Evolutionary conservation across 2,329 filamentous ascomycete species (phyloP).

Genomic region (Lithohypha guttulata): DNA sequence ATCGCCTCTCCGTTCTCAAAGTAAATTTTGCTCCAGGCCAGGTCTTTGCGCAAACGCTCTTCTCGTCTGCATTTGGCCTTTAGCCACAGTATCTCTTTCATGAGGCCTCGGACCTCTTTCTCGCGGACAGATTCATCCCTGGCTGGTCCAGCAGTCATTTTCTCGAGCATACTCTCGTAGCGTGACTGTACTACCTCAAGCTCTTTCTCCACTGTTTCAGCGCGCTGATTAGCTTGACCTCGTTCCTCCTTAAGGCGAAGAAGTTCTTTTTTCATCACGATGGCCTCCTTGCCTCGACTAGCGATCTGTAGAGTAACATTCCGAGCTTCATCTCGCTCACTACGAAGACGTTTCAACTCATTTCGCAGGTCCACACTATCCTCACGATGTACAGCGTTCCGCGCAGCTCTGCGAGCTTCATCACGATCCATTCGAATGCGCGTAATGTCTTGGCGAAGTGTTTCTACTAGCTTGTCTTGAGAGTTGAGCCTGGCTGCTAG

Average conservation of each 20-base stretch:
- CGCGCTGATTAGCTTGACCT: slow-evolving; percentile 30
- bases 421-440: slow-evolving; percentile 6
- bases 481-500: slow-evolving; percentile 63
- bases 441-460: slow-evolving; percentile 21
- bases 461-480: slow-evolving; percentile 55
- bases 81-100: slow-evolving; percentile 85
- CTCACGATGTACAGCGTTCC: slow-evolving; percentile 40
- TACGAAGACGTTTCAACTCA: slow-evolving; percentile 46
- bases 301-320: slow-evolving; percentile 60
- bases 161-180: slow-evolving; percentile 50
- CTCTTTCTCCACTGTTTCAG: slow-evolving; percentile 31
- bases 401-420: slow-evolving; percentile 29
- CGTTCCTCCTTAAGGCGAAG: slow-evolving; percentile 47
- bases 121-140: slow-evolving; percentile 39
- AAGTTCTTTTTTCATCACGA: slow-evolving; percentile 47
- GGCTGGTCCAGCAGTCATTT: slow-evolving; percentile 27
- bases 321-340: slow-evolving; percentile 33
- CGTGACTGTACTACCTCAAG: slow-evolving; percentile 45
- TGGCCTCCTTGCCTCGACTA: slow-evolving; percentile 57
- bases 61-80: slow-evolving; percentile 72
- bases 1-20: slow-evolving; percentile 65
- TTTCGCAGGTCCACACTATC: slow-evolving; percentile 40
- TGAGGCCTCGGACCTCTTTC: slow-evolving; percentile 67
- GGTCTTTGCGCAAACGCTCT: slow-evolving; percentile 64
- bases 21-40: slow-evolving; percentile 79